Conservation (phyloP, 2,329 filamentous ascomycete species). For the Biscogniauxia marginata region DNA sequence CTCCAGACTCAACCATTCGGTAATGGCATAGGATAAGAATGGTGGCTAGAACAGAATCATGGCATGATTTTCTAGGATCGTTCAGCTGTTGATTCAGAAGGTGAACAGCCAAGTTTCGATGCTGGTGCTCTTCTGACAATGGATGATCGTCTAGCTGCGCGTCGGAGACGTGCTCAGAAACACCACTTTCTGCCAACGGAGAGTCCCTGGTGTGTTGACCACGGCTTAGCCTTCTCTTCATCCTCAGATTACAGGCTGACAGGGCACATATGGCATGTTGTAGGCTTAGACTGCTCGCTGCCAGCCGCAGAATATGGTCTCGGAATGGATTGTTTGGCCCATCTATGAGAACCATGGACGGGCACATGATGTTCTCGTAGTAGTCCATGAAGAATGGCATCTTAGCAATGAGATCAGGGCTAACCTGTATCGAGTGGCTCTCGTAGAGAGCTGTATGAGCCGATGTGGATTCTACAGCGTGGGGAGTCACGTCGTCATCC, state of each 20-base stretch:
- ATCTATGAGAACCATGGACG: slow-evolving; percentile 89
- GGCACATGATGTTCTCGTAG: slow-evolving; percentile 89
- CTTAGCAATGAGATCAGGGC: slow-evolving; percentile 67
- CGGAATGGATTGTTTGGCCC: slow-evolving; percentile 82
- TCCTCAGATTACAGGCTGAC: slow-evolving; percentile 84
- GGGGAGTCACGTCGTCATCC: slow-evolving; percentile 46
- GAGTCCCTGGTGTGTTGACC: slow-evolving; percentile 55
- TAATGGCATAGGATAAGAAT: slow-evolving; percentile 87
- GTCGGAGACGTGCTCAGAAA: slow-evolving; percentile 44
- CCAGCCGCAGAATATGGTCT: slow-evolving; percentile 76
- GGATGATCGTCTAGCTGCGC: slow-evolving; percentile 61
- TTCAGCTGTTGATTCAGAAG: slow-evolving; percentile 82
- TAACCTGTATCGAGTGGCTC: slow-evolving; percentile 48
- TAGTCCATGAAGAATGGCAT: slow-evolving; percentile 91
- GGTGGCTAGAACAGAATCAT: slow-evolving; percentile 85
- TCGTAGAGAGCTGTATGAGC: slow-evolving; percentile 50
- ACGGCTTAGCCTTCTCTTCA: slow-evolving; percentile 69
- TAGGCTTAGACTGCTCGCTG: slow-evolving; percentile 75
- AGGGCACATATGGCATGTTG: slow-evolving; percentile 90
- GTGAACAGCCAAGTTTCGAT: slow-evolving; percentile 74
- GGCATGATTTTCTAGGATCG: slow-evolving; percentile 69
- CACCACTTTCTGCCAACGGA: slow-evolving; percentile 46
- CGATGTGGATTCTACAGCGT: slow-evolving; percentile 41
- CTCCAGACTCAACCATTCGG: slow-evolving; percentile 88
- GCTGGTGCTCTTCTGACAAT: slow-evolving; percentile 78